Evolutionary conservation across 78 protist species (phyloP), one percentile per base, ranked within the genome.

Genomic region (Dictyostelium brefeldianum): DNA sequence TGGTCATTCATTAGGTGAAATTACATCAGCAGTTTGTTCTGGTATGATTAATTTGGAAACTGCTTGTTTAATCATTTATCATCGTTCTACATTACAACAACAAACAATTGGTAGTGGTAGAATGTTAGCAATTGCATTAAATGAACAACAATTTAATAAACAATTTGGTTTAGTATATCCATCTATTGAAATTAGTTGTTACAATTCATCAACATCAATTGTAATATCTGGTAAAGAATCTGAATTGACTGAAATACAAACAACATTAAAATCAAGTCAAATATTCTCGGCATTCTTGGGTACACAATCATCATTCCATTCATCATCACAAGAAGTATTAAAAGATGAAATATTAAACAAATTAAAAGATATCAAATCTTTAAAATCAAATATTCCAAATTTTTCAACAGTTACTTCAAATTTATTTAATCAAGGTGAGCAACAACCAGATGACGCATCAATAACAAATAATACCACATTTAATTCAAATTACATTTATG

Each of bases 1-100:
- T 41, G 96, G 96, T 48, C 96, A 95, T 73, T 75, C 89, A 41
- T 54, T 74, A 48, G 90, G 90, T 59, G 90, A 83, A 59, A 67
- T 83, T 0, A 57, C 90, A 12, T 29, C 90, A 20, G 81, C 90
- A 11, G 54, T 50, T 25, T 74, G 67, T n/a, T 71, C 90, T 10
- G 90, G 90, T 43, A 50, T 54, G n/a, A 25, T 15, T 27, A 7
- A 50, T 87, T 53, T 87, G 41, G 31, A 43, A 15, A 22, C 46
- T 29, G 81, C 78, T 10, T 29, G 54, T 64, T 6, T 36, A 6
- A 46, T 75, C 1, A 54, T 87, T 64, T 48, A 77, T 64, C 7
- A 29, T 11, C 7, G 92, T 27, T 15, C 62, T 18, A 18, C 17
- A 29, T 20, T 25, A 11, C 92, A 87, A 36, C 18, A 22, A 10